phyloP scores from a whole-genome alignment of 257 asterid genomes.

The Voacanga thouarsii region DNA sequence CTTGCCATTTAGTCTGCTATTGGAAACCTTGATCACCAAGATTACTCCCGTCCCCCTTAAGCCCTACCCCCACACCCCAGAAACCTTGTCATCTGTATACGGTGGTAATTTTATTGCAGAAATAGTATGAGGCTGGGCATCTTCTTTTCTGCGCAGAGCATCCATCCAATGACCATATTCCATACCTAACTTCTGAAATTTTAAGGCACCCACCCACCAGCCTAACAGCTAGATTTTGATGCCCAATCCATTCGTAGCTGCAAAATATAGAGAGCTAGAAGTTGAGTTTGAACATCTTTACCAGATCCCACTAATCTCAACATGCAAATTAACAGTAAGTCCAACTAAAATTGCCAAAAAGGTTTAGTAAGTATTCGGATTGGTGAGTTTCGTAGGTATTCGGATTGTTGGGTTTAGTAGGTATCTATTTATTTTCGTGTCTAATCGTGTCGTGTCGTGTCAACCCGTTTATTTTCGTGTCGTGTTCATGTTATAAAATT shows the following conservation, averaged over 20 bases:
- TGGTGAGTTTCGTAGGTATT: too few species aligned
- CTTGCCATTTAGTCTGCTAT: slow-evolving; percentile 23
- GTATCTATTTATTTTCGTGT: too few species aligned
- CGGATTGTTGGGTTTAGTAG: too few species aligned
- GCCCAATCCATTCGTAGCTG: neutral
- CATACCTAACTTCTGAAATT: slow-evolving; percentile 24
- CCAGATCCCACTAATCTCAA: slow-evolving; percentile 1
- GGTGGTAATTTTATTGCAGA: slow-evolving; percentile 14
- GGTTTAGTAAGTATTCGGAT: too few species aligned
- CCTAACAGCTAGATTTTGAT: slow-evolving; percentile 5
- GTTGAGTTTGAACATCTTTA: neutral
- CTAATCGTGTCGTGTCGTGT: too few species aligned
- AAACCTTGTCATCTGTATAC: neutral
- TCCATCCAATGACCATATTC: slow-evolving; percentile 12
- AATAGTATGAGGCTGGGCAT: neutral
- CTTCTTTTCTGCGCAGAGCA: neutral
- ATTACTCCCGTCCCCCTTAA: neutral
- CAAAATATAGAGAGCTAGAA: slow-evolving; percentile 4
- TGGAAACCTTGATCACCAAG: slow-evolving; percentile 11
- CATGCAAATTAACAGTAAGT: slow-evolving; percentile 6
- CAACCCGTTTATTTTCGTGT: too few species aligned
- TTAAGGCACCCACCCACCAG: slow-evolving; percentile 11
- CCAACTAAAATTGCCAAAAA: neutral
- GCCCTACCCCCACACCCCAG: neutral
- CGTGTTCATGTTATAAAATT: too few species aligned